Evolutionary conservation across 176 grass and related monocot species (phyloP).

Genomic region (Luzula sylvatica): DNA sequence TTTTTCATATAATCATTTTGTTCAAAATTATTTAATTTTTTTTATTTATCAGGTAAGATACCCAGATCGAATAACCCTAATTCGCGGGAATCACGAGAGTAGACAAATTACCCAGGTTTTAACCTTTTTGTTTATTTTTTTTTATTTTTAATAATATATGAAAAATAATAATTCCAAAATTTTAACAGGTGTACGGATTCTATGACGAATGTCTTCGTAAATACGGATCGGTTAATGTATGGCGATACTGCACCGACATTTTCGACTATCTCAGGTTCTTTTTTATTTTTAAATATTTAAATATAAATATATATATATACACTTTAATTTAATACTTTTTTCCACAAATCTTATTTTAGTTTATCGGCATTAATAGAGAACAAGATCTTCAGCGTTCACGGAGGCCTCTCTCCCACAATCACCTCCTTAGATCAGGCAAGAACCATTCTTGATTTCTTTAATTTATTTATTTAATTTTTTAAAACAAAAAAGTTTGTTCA

Average conservation of each 20-base stretch:
- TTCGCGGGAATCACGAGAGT: slow-evolving; percentile 98
- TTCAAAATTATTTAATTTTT: too few species aligned
- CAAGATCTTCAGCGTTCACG: slow-evolving; percentile 98
- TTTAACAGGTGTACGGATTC: slow-evolving; percentile 85
- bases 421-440: slow-evolving; percentile 83
- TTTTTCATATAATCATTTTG: not conserved
- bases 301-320: not conserved
- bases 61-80: slow-evolving; percentile 97
- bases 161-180: not conserved
- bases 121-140: not conserved
- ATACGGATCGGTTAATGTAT: slow-evolving; percentile 98
- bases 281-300: slow-evolving; percentile 2
- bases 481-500: too few species aligned
- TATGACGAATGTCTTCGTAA: slow-evolving; percentile 98
- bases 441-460: slow-evolving; percentile 5
- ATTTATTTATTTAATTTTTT: too few species aligned
- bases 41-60: slow-evolving; percentile 61
- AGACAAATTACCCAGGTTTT: slow-evolving; percentile 93
- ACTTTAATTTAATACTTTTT: slow-evolving; percentile 7
- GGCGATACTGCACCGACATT: slow-evolving; percentile 99
- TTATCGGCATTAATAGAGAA: slow-evolving; percentile 97
- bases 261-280: slow-evolving; percentile 93
- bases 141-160: too few species aligned
- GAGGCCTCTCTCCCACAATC: slow-evolving; percentile 86
- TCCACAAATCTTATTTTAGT: slow-evolving; percentile 39